These are phyloP conservation scores for Didymella sp. DNA, from an alignment of 2,329 filamentous ascomycete species.

Conservation along the genomic window DNA sequence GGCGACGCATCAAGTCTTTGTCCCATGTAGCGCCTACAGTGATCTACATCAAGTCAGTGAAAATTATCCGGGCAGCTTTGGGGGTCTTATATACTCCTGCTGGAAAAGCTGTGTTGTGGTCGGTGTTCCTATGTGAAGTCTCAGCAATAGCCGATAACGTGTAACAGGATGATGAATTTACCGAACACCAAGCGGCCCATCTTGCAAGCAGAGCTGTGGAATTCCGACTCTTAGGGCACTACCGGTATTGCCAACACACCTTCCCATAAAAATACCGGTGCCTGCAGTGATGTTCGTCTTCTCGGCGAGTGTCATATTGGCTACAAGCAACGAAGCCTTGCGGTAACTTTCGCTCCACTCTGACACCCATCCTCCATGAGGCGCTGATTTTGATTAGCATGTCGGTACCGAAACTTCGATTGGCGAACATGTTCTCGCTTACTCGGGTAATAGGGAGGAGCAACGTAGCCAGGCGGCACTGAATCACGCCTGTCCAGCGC, in stretches of 20 bases:
- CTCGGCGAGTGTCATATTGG: constrained; percentile 79
- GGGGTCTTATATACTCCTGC: constrained; percentile 65
- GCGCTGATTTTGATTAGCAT: constrained; percentile 51
- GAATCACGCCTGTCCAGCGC: constrained; percentile 41
- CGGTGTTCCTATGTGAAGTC: constrained; percentile 58
- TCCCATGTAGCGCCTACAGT: constrained; percentile 77
- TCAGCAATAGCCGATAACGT: not conserved
- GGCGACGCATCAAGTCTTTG: constrained; percentile 72
- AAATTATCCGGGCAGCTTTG: too few species aligned
- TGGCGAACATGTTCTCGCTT: not conserved
- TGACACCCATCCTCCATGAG: constrained; percentile 72
- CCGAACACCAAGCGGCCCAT: constrained; percentile 74
- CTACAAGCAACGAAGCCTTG: constrained; percentile 72
- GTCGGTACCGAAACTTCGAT: too few species aligned
- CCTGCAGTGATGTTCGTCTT: constrained; percentile 80
- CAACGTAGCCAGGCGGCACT: constrained; percentile 46
- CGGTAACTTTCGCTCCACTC: constrained; percentile 74
- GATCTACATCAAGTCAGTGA: not conserved
- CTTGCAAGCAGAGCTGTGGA: constrained; percentile 68
- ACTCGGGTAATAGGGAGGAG: constrained; percentile 70
- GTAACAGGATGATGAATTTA: not conserved
- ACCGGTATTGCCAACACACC: constrained; percentile 78
- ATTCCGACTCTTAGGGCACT: constrained; percentile 74
- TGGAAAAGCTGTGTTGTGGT: constrained; percentile 78
- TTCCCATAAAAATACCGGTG: constrained; percentile 73